Evolutionary conservation across 2,329 filamentous ascomycete species (phyloP).

Genomic region (Byssothecium circinans): DNA sequence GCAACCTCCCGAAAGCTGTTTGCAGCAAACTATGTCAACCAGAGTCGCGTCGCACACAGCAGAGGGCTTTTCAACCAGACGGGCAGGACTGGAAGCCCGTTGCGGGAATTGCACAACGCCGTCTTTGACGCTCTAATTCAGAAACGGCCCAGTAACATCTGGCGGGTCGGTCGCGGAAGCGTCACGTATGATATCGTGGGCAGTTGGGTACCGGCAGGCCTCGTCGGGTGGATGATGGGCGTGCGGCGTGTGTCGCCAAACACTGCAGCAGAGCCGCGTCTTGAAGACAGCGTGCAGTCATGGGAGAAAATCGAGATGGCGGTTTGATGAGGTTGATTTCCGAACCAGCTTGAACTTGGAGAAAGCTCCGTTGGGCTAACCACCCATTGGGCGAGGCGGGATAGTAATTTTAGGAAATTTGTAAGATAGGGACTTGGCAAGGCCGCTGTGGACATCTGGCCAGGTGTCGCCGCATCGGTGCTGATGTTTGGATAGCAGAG

Average conservation of each 20-base stretch:
- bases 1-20: slow-evolving; percentile 39
- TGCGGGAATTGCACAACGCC: slow-evolving; percentile 79
- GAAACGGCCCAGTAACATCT: slow-evolving; percentile 59
- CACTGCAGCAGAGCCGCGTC: slow-evolving; percentile 38
- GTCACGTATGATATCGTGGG: slow-evolving; percentile 84
- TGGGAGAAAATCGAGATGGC: slow-evolving; percentile 50
- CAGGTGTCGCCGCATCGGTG: slow-evolving; percentile 5
- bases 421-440: slow-evolving; percentile 14
- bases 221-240: slow-evolving; percentile 95
- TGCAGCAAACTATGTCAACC: slow-evolving; percentile 42
- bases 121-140: slow-evolving; percentile 87
- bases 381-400: slow-evolving; percentile 2
- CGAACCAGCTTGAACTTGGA: slow-evolving; percentile 3
- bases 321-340: slow-evolving; percentile 18
- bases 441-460: not conserved
- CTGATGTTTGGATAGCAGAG: slow-evolving; percentile 2
- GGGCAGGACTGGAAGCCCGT: slow-evolving; percentile 64
- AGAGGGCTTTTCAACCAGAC: slow-evolving; percentile 57
- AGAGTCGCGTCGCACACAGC: slow-evolving; percentile 45
- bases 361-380: not conserved
- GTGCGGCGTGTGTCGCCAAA: slow-evolving; percentile 58
- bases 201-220: slow-evolving; percentile 70
- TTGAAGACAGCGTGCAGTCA: slow-evolving; percentile 49
- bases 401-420: slow-evolving; percentile 12
- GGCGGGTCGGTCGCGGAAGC: slow-evolving; percentile 83